A percentile compares a stretch with the other conserved stretches of the same genome.
These are phyloP conservation scores for Candida pseudoviswanathii DNA, from an alignment of 1,139 yeast species.

Conservation along the genomic window DNA sequence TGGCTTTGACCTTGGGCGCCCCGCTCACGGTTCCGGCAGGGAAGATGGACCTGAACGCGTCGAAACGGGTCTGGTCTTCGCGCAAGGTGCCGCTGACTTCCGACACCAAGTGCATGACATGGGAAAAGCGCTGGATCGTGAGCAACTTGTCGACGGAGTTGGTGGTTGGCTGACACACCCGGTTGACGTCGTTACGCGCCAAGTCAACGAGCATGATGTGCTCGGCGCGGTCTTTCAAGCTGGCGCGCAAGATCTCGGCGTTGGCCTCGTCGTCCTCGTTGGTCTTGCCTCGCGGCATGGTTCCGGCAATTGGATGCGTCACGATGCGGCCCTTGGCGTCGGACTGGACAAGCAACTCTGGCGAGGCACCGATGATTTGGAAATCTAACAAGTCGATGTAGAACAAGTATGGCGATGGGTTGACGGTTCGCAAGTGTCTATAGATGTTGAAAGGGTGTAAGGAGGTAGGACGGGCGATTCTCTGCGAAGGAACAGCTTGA, in stretches of 20 bases:
- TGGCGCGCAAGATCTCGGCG: slow-evolving; percentile 73
- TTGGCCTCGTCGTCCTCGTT: slow-evolving; percentile 86
- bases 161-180: slow-evolving; percentile 86
- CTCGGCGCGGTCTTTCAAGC: slow-evolving; percentile 92
- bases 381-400: slow-evolving; percentile 90
- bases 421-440: slow-evolving; percentile 90
- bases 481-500: slow-evolving; percentile 97
- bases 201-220: slow-evolving; percentile 97
- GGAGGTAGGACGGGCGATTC: slow-evolving; percentile 92
- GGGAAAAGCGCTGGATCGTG: slow-evolving; percentile 93
- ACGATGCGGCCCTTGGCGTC: slow-evolving; percentile 72
- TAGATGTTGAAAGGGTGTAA: slow-evolving; percentile 95
- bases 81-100: slow-evolving; percentile 93
- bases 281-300: slow-evolving; percentile 87
- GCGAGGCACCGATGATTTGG: slow-evolving; percentile 96
- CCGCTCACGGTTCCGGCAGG: slow-evolving; percentile 99
- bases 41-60: slow-evolving; percentile 94
- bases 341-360: slow-evolving; percentile 85
- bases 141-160: slow-evolving; percentile 86
- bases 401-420: slow-evolving; percentile 95
- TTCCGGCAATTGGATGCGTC: slow-evolving; percentile 98
- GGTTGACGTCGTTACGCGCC: slow-evolving; percentile 92
- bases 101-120: slow-evolving; percentile 94
- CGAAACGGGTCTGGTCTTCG: slow-evolving; percentile 82
- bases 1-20: slow-evolving; percentile 95